Conservation (phyloP, 2,329 filamentous ascomycete species). For the Talaromyces sp. region DNA sequence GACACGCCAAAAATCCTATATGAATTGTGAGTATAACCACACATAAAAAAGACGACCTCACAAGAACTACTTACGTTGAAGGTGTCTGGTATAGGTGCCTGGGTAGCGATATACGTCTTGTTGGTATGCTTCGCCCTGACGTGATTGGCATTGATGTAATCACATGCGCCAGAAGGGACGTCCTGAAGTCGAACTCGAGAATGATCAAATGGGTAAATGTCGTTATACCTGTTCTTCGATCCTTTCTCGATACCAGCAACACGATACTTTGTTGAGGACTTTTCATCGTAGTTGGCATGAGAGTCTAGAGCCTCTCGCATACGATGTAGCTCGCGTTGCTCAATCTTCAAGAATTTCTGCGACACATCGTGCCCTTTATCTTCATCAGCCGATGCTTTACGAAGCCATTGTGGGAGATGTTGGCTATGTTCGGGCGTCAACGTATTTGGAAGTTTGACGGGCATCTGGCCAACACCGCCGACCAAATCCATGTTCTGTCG, state of each 20-base stretch:
- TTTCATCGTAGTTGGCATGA: conserved; percentile 54
- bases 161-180: conserved; percentile 65
- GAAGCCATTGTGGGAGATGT: conserved; percentile 72
- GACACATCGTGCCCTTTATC: conserved; percentile 79
- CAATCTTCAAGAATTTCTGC: conserved; percentile 77
- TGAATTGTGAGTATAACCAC: neutral
- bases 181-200: conserved; percentile 75
- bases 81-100: conserved; percentile 87
- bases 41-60: neutral
- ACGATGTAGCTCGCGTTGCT: conserved; percentile 80
- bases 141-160: conserved; percentile 94
- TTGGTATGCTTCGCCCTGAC: conserved; percentile 75
- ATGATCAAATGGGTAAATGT: conserved; percentile 95
- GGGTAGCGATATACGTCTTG: conserved; percentile 92
- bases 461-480: conserved; percentile 81
- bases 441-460: conserved; percentile 56
- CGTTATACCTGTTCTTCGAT: conserved; percentile 93
- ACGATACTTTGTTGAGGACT: conserved; percentile 54
- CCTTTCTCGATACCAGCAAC: conserved; percentile 94
- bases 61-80: conserved; percentile 65
- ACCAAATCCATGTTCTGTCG: conserved; percentile 94
- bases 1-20: conserved; percentile 92
- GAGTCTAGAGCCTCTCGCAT: conserved; percentile 77
- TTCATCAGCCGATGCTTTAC: conserved; percentile 59
- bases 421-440: conserved; percentile 48